Evolutionary conservation across 768 basidiomycete species (phyloP), one percentile per base, ranked within the genome.

Genomic region (Termitomyces sp.): DNA sequence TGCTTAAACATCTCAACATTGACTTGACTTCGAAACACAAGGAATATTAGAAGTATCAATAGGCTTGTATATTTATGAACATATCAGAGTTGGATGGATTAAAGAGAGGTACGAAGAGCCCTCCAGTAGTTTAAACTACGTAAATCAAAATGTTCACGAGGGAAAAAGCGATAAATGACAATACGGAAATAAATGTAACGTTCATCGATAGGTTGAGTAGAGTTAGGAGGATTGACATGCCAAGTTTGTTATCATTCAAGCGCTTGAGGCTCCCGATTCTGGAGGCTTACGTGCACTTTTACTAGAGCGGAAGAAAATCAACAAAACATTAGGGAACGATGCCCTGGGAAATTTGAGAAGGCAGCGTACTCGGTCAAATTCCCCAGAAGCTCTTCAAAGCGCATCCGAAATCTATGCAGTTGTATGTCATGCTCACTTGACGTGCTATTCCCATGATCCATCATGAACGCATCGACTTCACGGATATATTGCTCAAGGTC

Each of bases 401-500:
- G 68, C 9, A 59, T 49, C 23, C 82, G 67, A 41, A 77, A 73
- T 11, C 47, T 60, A 3, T 63, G 55, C n/a, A 84, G 61, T 21
- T 74, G 64, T 12, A 64, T 63, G 56, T 80, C 75, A 34, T 64
- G 55, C 25, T 76, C 75, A 14, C 67, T 49, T 3, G 74, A 68
- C 5, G 67, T 55, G 5, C 64, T 60, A 54, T 79, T 74, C 0
- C 81, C 87, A 47, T 78, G 66, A 62, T 90, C 89, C 64, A 87
- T 70, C 52, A 75, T 62, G 61, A 85, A 88, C 2, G 81, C 79
- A 30, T 76, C 64, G 37, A 74, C 74, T 59, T 88, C 84, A 37
- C 88, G 83, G 34, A 90, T 71, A 61, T 83, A 91, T 23, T 82
- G 78, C 28, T 88, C 84, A 2, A 91, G 75, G 52, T 85, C 84